These are phyloP conservation scores for Epipyxis sp. DNA, from an alignment of 108 stramenopile species.

Conservation along the genomic window DNA sequence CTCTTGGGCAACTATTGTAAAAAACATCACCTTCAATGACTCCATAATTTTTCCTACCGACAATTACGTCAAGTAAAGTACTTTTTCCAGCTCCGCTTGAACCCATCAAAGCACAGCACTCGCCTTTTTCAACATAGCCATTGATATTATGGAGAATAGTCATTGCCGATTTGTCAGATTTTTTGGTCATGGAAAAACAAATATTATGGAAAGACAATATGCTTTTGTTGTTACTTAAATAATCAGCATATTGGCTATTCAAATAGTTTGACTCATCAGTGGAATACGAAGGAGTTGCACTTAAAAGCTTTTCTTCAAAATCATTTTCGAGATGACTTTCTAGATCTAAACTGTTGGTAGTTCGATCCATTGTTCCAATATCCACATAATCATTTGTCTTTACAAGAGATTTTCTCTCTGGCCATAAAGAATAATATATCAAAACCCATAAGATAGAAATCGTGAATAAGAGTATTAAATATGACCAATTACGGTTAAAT, in stretches of 20 bases:
- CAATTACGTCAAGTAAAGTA: slow-evolving; percentile 31
- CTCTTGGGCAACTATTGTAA: slow-evolving; percentile 5
- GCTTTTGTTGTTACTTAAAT: no score
- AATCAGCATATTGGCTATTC: no score
- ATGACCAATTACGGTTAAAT: neutral
- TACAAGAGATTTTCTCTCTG: neutral
- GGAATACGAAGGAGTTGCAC: neutral
- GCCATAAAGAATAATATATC: slow-evolving; percentile 6
- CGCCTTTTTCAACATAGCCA: slow-evolving; percentile 31
- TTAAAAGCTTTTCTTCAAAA: neutral
- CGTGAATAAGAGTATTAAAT: neutral
- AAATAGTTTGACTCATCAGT: no score
- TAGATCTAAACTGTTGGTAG: no score
- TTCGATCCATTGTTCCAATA: no score
- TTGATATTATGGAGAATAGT: slow-evolving; percentile 33
- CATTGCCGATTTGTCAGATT: neutral
- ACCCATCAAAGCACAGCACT: slow-evolving; percentile 45
- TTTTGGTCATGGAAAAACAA: neutral
- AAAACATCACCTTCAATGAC: neutral
- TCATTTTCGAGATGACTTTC: neutral
- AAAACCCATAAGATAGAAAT: neutral
- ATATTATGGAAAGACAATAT: neutral
- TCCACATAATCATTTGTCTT: neutral
- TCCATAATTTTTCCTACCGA: neutral
- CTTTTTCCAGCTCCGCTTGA: slow-evolving; percentile 42